phyloP scores from a whole-genome alignment of 1,284 basidiomycete genomes.

The Pseudozyma pruni region DNA sequence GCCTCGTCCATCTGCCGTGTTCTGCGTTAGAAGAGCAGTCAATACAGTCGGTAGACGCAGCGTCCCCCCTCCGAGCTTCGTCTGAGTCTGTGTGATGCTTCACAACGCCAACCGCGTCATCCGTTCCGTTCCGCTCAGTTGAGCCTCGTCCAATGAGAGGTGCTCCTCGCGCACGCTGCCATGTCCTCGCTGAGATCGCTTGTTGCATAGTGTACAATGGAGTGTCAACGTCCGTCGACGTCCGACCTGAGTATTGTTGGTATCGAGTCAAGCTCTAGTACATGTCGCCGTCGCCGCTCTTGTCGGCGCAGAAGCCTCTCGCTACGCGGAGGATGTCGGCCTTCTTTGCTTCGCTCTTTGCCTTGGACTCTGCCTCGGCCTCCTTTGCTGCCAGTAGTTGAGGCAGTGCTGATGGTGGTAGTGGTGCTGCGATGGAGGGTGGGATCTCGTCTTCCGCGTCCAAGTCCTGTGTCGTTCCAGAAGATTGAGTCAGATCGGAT shows the following conservation, averaged over 20 bases:
- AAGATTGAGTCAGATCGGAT: neutral
- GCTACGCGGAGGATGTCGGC: constrained; percentile 56
- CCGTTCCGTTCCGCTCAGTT: too few relatives aligned
- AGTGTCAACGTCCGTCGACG: too few relatives aligned
- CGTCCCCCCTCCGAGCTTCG: too few relatives aligned
- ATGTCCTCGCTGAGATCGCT: neutral
- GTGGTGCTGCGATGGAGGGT: constrained; percentile 52
- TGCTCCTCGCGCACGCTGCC: too few relatives aligned
- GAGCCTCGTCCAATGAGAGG: too few relatives aligned
- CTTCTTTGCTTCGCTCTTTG: constrained; percentile 57
- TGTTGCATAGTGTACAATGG: constrained; percentile 34
- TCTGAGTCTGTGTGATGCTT: too few relatives aligned
- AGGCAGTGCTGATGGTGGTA: constrained; percentile 55
- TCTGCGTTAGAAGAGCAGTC: too few relatives aligned
- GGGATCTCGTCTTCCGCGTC: constrained; percentile 65
- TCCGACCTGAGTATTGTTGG: too few relatives aligned
- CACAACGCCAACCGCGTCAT: too few relatives aligned
- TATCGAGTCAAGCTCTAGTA: constrained; percentile 45
- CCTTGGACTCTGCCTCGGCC: constrained; percentile 55
- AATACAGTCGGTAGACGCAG: too few relatives aligned
- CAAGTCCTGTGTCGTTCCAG: constrained; percentile 46
- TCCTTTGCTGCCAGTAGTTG: constrained; percentile 54
- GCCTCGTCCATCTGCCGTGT: neutral
- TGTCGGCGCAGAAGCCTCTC: constrained; percentile 61
- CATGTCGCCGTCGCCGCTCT: constrained; percentile 65